Base-by-base conservation (phyloP, 73 alveolate species). In the Paramecium bursaria region DNA sequence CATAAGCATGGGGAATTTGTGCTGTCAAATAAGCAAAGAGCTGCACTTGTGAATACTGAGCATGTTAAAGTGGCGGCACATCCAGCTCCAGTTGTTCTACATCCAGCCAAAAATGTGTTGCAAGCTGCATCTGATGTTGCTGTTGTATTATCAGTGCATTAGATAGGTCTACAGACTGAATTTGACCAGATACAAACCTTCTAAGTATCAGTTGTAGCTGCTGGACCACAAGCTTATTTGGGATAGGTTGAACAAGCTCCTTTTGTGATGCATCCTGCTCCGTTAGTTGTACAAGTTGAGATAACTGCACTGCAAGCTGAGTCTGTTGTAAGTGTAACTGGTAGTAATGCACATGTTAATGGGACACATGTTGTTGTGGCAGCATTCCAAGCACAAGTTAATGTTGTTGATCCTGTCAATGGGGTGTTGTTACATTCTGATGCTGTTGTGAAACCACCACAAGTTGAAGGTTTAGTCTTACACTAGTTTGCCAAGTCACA, bases 321-420 rank as follows among this genome's bases (percentile, higher is more conserved):
- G 44, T 67, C 55, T 11, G 49, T 15, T 4, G 82, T 67, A 21
- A 35, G 23, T 15, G 82, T 67, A 39, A 39, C 54, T n/a, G 82
- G 33, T 11, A 57, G 60, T 39, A 39, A 53, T 19, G 17, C 39
- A 17, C 82, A 67, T 35, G 17, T 42, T 57, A 42, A n/a, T n/a
- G n/a, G n/a, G n/a, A n/a, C n/a, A n/a, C n/a, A n/a, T n/a, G n/a
- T n/a, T n/a, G n/a, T n/a, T n/a, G n/a, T n/a, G 11, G 33, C 44
- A 31, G 14, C 13, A 13, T 67, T 57, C 82, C 82, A 67, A 17
- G 82, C 55, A 67, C 82, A 67, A 22, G 10, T 67, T n/a, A 35
- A 35, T 21, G 22, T n/a, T n/a, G n/a, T n/a, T n/a, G n/a, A n/a
- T n/a, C n/a, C n/a, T n/a, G n/a, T n/a, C n/a, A n/a, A n/a, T 39